Conservation (phyloP, 2,329 filamentous ascomycete species). For the Ceratocystis destructans region DNA sequence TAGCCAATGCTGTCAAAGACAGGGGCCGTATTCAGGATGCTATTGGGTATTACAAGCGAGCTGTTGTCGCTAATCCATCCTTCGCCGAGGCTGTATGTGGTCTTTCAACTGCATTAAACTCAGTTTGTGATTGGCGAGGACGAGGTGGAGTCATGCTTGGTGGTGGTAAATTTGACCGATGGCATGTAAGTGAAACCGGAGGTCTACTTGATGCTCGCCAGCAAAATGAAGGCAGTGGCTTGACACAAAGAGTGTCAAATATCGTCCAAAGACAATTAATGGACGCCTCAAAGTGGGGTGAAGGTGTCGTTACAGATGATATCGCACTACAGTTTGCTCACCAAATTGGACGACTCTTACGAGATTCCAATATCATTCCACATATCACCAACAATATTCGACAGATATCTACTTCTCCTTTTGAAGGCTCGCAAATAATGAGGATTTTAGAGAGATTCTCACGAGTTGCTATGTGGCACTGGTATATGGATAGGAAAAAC, state of each 20-base stretch:
- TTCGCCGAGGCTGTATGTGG: constrained; percentile 97
- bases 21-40: constrained; percentile 85
- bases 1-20: constrained; percentile 96
- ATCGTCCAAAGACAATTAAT: constrained; percentile 79
- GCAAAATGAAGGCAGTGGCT: constrained; percentile 52
- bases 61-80: constrained; percentile 80
- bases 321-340: constrained; percentile 37
- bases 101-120: constrained; percentile 85
- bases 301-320: constrained; percentile 48
- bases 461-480: constrained; percentile 63
- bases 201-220: constrained; percentile 62
- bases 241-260: constrained; percentile 79
- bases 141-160: constrained; percentile 73
- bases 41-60: constrained; percentile 79
- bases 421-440: constrained; percentile 79
- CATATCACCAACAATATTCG: constrained; percentile 32
- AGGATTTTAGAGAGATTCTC: constrained; percentile 73
- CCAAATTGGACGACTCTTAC: constrained; percentile 33
- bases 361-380: constrained; percentile 26
- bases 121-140: constrained; percentile 87
- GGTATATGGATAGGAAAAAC: constrained; percentile 72
- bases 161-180: constrained; percentile 63
- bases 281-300: constrained; percentile 78
- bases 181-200: constrained; percentile 80
- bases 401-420: constrained; percentile 58